phyloP scores from a whole-genome alignment of 768 basidiomycete species.

The Lactifluus echinatus region DNA sequence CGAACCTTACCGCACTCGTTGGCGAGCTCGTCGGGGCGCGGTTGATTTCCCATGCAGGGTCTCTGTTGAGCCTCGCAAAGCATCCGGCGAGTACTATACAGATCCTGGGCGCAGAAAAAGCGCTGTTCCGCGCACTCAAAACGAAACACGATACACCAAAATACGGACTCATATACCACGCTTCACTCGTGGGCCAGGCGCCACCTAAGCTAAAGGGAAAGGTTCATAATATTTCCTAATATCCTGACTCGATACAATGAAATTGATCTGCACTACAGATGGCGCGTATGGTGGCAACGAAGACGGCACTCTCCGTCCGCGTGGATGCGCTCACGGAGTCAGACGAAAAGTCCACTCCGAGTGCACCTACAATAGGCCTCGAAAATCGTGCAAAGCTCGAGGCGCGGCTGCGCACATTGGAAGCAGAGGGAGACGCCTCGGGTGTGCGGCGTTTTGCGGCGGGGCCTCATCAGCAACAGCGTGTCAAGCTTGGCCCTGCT shows the following conservation, averaged over 20 bases:
- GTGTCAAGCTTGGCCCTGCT: constrained; percentile 75
- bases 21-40: constrained; percentile 72
- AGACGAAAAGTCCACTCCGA: constrained; percentile 78
- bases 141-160: constrained; percentile 95
- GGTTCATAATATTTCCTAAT: constrained; percentile 34
- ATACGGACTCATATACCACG: constrained; percentile 99
- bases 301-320: constrained; percentile 93
- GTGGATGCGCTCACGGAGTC: constrained; percentile 93
- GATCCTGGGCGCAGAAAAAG: constrained; percentile 71
- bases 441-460: constrained; percentile 60
- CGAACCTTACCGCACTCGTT: constrained; percentile 83
- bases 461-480: constrained; percentile 57
- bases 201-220: constrained; percentile 98
- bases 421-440: constrained; percentile 68
- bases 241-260: background rate
- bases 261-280: constrained; percentile 42
- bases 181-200: constrained; percentile 93
- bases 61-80: constrained; percentile 60
- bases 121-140: constrained; percentile 66
- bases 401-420: constrained; percentile 82
- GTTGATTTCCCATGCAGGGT: constrained; percentile 67
- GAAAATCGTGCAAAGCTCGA: constrained; percentile 95
- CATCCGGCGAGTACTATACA: constrained; percentile 75
- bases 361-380: constrained; percentile 81
- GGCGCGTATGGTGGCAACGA: constrained; percentile 99